Evolutionary conservation across 1,284 basidiomycete species (phyloP), one percentile per base, ranked within the genome.

Genomic region (Uromyces viciae-fabae): DNA sequence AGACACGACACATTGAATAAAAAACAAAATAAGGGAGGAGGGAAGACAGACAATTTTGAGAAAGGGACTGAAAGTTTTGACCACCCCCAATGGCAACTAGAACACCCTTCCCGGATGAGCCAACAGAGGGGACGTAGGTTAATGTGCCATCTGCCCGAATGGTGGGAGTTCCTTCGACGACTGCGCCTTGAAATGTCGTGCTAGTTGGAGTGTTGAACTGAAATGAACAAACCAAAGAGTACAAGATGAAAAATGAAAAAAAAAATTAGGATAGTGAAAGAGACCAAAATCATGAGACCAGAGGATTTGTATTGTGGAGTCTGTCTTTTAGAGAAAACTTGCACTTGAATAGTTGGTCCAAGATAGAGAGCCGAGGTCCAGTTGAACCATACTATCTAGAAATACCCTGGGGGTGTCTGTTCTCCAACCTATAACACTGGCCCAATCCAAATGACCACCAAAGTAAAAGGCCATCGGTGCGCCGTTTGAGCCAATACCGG

Each of bases 81-180:
- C 83, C 84, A 19, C 84, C 84, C n/a, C 84, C 84, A 36, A 85
- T 84, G 0, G 83, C 81, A 19, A 85, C 83, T 3, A 85, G 77
- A 17, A 84, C 74, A 19, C 84, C 84, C 60, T 84, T 75, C 2
- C 73, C 69, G 42, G 82, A 66, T 0, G 82, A 82, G 1, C 83
- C 83, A 17, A 84, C 74, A 22, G 74, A 75, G n/a, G 82, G 83
- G 0, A 83, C 83, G 68, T 81, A 84, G 64, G 83, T 83, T 3
- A 85, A 69, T 2, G 83, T 82, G 5, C 83, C 82, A 58, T 85
- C 84, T 0, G 84, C 84, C 17, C 84, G 79, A 14, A 83, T 82
- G 1, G 84, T 81, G 0, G 84, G 84, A 22, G 71, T 80, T 5
- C 62, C 82, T 69, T 84, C 81, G 1, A 82, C 78, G 0, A 82